Conservation (phyloP, 192 early-diverging fungal species). For the Fimicolochytrium jonesii region DNA sequence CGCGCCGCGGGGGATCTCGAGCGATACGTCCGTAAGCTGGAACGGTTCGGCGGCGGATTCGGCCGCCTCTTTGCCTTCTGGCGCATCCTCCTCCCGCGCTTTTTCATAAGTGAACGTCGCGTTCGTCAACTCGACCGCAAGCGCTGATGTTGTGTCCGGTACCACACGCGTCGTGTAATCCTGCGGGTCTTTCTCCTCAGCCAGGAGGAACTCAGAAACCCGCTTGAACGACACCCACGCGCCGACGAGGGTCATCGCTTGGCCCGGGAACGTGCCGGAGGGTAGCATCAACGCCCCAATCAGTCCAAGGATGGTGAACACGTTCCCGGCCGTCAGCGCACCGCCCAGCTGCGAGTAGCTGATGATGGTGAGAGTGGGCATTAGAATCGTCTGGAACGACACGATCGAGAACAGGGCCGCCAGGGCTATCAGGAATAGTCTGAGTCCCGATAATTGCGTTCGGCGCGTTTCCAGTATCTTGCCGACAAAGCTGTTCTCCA, state of each 20-base stretch:
- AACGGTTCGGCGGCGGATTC: slow-evolving; percentile 48
- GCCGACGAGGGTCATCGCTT: not conserved
- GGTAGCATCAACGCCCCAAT: not conserved
- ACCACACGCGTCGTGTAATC: not conserved
- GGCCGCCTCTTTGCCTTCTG: slow-evolving; percentile 30
- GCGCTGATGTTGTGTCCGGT: not conserved
- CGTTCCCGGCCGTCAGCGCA: not conserved
- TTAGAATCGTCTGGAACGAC: not conserved
- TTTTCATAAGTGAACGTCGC: slow-evolving; percentile 26
- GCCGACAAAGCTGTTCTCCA: slow-evolving; percentile 19
- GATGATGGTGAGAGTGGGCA: slow-evolving; percentile 7
- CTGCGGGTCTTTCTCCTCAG: not conserved
- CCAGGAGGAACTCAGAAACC: not conserved
- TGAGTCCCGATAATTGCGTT: not conserved
- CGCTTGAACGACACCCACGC: not conserved
- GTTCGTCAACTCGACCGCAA: slow-evolving; percentile 2
- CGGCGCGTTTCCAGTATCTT: slow-evolving; percentile 17
- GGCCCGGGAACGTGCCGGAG: not conserved
- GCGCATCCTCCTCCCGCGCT: not conserved
- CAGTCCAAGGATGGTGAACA: not conserved
- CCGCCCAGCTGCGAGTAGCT: not conserved
- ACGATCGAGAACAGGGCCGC: not conserved
- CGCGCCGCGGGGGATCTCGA: slow-evolving; percentile 43
- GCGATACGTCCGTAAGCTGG: not conserved
- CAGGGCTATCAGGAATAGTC: not conserved